phyloP scores from a whole-genome alignment of 1,284 basidiomycete species.

The Apiotrichum porosum region DNA sequence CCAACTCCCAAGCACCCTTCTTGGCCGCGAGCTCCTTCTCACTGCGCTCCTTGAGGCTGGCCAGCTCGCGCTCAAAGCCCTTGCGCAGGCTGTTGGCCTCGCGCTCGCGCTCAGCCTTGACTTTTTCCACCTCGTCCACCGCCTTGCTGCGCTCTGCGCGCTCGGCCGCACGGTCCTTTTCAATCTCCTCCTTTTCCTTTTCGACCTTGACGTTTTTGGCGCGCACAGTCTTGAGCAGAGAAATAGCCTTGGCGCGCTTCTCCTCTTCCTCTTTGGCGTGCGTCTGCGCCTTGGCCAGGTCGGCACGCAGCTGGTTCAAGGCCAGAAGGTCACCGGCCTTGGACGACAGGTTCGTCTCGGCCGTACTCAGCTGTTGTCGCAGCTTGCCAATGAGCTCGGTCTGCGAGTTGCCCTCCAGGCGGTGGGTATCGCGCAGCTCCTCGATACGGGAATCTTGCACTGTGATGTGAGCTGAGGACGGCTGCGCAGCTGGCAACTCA shows the following conservation, averaged over 20 bases:
- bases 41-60: slow-evolving; percentile 58
- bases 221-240: slow-evolving; percentile 81
- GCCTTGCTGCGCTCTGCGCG: slow-evolving; percentile 56
- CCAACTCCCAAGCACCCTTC: slow-evolving; percentile 69
- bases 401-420: slow-evolving; percentile 68
- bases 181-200: slow-evolving; percentile 75
- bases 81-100: slow-evolving; percentile 61
- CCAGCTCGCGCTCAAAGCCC: slow-evolving; percentile 73
- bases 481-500: slow-evolving; percentile 47
- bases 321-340: slow-evolving; percentile 54
- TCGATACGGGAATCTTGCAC: slow-evolving; percentile 78
- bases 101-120: slow-evolving; percentile 62
- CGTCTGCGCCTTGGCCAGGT: slow-evolving; percentile 60
- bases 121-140: slow-evolving; percentile 44
- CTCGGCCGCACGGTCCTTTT: slow-evolving; percentile 59
- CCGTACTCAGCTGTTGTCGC: slow-evolving; percentile 62
- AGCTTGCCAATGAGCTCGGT: slow-evolving; percentile 66
- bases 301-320: slow-evolving; percentile 57
- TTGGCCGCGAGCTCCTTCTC: slow-evolving; percentile 65
- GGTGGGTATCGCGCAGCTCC: slow-evolving; percentile 75
- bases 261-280: slow-evolving; percentile 86
- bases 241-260: slow-evolving; percentile 87
- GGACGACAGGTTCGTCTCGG: slow-evolving; percentile 57
- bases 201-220: slow-evolving; percentile 88
- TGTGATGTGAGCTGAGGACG: slow-evolving; percentile 42